Percentiles rank a stretch among this genome's conserved stretches.
phyloP scores from a whole-genome alignment of 2,329 filamentous ascomycete genomes.

The Talaromyces pinophilus region DNA sequence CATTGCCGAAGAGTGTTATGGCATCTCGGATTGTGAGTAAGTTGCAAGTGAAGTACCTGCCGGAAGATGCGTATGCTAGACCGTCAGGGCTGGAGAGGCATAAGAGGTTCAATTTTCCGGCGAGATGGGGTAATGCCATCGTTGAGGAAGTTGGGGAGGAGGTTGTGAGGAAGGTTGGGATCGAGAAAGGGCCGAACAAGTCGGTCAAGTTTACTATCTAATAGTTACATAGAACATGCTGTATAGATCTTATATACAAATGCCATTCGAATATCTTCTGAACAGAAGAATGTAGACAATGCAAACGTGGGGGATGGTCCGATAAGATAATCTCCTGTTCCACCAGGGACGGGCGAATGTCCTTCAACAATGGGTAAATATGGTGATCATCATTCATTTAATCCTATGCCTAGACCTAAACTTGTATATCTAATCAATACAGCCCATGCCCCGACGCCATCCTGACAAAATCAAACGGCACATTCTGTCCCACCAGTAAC shows the following conservation, averaged over 20 bases:
- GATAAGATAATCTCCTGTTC: not conserved
- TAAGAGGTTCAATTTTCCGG: constrained; percentile 41
- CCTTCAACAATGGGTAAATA: not conserved
- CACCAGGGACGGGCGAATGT: not conserved
- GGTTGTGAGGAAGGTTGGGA: not conserved
- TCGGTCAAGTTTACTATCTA: constrained; percentile 9
- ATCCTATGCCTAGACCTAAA: not conserved
- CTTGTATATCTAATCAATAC: constrained; percentile 38
- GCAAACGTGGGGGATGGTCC: not conserved
- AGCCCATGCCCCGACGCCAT: constrained; percentile 64
- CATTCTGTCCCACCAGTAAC: constrained; percentile 79
- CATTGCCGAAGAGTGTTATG: too few relatives aligned
- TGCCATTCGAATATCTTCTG: too few relatives aligned
- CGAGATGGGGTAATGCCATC: constrained; percentile 42
- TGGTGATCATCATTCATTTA: not conserved
- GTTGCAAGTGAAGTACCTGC: constrained; percentile 40
- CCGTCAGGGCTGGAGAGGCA: constrained; percentile 40
- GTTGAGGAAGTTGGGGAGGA: constrained; percentile 37
- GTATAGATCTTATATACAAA: not conserved
- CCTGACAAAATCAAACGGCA: constrained; percentile 82
- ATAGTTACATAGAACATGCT: not conserved
- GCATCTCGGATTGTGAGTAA: too few relatives aligned
- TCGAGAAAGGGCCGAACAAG: not conserved
- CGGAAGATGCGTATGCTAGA: constrained; percentile 37
- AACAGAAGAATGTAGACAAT: not conserved